Base-by-base conservation (phyloP, 1,284 basidiomycete genomes). In the Coniferiporia weirii region DNA sequence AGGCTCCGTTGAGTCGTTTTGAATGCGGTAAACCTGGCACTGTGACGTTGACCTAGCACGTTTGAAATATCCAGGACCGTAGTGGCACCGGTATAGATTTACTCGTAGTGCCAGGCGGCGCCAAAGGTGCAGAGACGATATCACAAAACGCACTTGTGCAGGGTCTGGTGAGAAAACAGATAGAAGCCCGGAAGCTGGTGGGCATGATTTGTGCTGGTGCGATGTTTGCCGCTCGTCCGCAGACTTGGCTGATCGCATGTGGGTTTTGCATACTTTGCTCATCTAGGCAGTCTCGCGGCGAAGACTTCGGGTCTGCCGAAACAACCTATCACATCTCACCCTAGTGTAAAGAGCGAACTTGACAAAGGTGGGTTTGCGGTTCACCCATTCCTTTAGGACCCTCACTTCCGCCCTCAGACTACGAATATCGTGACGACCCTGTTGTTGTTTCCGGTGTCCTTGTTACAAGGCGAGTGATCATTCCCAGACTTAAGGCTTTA, bases 181-280 rank as follows among this genome's bases (percentile, higher is more conserved):
- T 89, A 52, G 73, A 80, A 20, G 66, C 75, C 12, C 78, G 76
- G 17, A 91, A 88, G 66, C 71, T 82, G 35, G 86, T 93, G 17
- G 90, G 83, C 0, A 90, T 91, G 88, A 90, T 93, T 56, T 93
- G 90, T 66, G 91, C 90, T 56, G 90, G 89, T 84, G 63, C 56
- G 72, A 62, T 12, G 0, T 43, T 53, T n/a, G 12, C 17, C n/a
- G 17, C 6, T 10, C 35, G 34, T 36, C 19, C 56, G 3, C 38
- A 22, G 36, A 20, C 34, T 10, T n/a, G 5, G 52, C 4, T 44
- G 15, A 22, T 27, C n/a, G 35, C 19, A 40, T 40, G 15, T 40
- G 38, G 38, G 2, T 40, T 40, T 47, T 19, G 17, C 17, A 36
- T 27, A 19, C 20, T 15, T 4, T 54, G n/a, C 9, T 15, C 22